Conservation (phyloP, 1,284 basidiomycete genomes). For the Sutorius eximius region DNA sequence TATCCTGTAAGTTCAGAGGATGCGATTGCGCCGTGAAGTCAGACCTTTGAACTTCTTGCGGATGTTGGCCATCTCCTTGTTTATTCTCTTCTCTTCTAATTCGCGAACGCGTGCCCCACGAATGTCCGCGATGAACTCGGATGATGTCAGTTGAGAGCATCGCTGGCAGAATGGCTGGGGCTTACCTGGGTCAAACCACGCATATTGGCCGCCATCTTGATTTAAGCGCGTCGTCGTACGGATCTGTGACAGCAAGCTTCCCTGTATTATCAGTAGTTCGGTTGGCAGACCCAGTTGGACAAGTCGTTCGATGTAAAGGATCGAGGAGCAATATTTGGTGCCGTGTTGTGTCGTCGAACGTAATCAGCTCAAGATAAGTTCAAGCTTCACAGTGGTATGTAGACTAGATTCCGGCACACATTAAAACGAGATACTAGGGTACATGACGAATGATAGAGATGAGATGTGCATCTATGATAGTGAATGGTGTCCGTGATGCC, state of each 20-base stretch:
- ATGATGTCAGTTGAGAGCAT: slow-evolving; percentile 6
- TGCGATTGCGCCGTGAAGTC: slow-evolving; percentile 13
- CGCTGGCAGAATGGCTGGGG: slow-evolving; percentile 9
- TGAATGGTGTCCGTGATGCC: slow-evolving; percentile 5
- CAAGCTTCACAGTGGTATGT: too few relatives aligned
- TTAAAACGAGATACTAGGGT: slow-evolving; percentile 23
- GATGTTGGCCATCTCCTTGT: slow-evolving; percentile 99
- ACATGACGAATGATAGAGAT: slow-evolving; percentile 12
- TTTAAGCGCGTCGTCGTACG: neutral
- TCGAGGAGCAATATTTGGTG: too few relatives aligned
- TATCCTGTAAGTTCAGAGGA: slow-evolving; percentile 1
- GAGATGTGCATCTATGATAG: slow-evolving; percentile 11
- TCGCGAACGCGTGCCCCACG: slow-evolving; percentile 88
- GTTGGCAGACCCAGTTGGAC: neutral
- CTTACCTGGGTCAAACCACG: slow-evolving; percentile 85
- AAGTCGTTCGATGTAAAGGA: neutral
- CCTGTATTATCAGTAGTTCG: neutral
- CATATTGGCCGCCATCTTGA: slow-evolving; percentile 83
- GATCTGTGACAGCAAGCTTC: neutral
- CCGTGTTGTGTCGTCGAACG: neutral
- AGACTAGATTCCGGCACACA: slow-evolving; percentile 13
- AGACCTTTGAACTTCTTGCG: slow-evolving; percentile 96
- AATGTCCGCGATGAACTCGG: slow-evolving; percentile 96
- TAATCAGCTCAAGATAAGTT: neutral
- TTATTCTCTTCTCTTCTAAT: slow-evolving; percentile 95